Percentiles rank a stretch among this genome's conserved stretches.
Evolutionary conservation across 75 land plant genomes (phyloP).

Genomic region (Selaginella moellendorffii): DNA sequence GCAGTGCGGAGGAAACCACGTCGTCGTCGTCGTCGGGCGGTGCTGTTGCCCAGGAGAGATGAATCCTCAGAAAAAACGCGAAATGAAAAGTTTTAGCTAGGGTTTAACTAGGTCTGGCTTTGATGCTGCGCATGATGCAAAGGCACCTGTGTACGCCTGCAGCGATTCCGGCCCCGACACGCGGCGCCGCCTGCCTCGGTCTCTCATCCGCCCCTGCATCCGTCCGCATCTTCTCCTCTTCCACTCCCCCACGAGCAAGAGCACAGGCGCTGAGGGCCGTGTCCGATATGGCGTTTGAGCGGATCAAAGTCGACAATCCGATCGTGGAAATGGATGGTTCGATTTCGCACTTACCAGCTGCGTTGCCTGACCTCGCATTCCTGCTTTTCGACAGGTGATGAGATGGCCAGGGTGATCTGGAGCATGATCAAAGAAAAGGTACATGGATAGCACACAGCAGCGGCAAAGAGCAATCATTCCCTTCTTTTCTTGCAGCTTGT

Average conservation of each 20-base stretch:
- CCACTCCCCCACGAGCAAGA: no score
- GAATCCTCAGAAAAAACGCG: no score
- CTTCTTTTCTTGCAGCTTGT: constrained; percentile 84
- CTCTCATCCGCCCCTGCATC: not conserved
- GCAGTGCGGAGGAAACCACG: no score
- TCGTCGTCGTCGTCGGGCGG: no score
- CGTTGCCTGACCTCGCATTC: not conserved
- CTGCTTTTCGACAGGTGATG: constrained; percentile 10
- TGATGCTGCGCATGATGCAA: not conserved
- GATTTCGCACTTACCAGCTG: not conserved
- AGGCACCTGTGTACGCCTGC: not conserved
- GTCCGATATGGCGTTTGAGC: not conserved
- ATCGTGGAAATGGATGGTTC: constrained; percentile 15
- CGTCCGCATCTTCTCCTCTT: not conserved
- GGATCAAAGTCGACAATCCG: constrained; percentile 17
- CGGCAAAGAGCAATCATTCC: no score
- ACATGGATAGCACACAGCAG: no score
- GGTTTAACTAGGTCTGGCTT: no score
- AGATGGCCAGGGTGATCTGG: constrained; percentile 17
- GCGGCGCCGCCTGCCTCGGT: not conserved
- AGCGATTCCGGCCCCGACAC: not conserved
- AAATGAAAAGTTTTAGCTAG: no score
- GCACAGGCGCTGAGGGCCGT: not conserved
- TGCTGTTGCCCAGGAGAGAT: no score
- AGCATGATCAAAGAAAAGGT: constrained; percentile 18